phyloP scores from a whole-genome alignment of 371 early-diverging fungal genomes.

The Mucor piriformis region DNA sequence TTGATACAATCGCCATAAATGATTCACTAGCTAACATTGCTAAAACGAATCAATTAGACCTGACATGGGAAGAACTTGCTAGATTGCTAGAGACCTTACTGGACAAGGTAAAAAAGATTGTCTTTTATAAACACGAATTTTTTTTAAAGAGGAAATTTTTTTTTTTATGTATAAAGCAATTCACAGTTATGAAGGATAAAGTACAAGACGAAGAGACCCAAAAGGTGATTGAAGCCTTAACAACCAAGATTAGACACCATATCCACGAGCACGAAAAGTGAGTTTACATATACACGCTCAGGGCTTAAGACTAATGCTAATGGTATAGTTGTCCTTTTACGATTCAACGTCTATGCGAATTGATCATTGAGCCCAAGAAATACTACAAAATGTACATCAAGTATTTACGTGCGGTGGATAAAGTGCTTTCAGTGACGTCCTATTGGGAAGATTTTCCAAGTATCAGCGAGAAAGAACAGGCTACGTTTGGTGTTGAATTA shows the following conservation, averaged over 20 bases:
- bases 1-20: not conserved
- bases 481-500: not conserved
- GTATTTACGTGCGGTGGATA: constrained; percentile 63
- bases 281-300: no score
- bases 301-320: not conserved
- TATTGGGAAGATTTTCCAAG: constrained; percentile 34
- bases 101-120: not conserved
- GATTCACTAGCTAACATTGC: constrained; percentile 1
- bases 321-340: constrained; percentile 57
- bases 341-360: constrained; percentile 60
- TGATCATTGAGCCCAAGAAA: constrained; percentile 48
- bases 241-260: constrained; percentile 28
- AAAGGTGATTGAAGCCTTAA: constrained; percentile 24
- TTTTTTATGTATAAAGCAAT: constrained; percentile 26
- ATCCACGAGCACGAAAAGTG: constrained; percentile 41
- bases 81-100: not conserved
- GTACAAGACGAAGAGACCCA: constrained; percentile 14
- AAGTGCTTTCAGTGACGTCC: constrained; percentile 42
- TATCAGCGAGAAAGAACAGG: not conserved
- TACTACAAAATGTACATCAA: constrained; percentile 59
- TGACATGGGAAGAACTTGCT: constrained; percentile 5
- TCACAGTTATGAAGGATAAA: constrained; percentile 29
- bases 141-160: no score
- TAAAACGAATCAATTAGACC: not conserved
- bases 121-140: no score